Evolutionary conservation across 2,329 filamentous ascomycete species (phyloP), one percentile per base, ranked within the genome.

Genomic region (Colletotrichum echinochloae): DNA sequence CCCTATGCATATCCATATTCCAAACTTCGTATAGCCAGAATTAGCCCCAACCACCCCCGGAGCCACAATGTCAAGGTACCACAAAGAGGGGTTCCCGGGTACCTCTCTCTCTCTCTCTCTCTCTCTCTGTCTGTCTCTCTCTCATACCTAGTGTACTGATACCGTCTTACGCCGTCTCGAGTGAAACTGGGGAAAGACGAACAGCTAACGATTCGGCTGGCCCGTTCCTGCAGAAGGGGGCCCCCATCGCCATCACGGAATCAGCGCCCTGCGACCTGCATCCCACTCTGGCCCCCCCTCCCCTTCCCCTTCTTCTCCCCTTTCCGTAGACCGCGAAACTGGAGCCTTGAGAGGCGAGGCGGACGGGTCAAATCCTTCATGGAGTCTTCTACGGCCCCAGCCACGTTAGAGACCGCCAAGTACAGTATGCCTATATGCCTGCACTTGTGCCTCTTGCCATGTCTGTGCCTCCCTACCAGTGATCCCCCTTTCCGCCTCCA

Each of bases 11-110:
- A 70, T 70, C 67, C 67, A 70, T 70, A 70, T 63, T 67, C 67
- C 67, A 70, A 70, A 70, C 67, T 70, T 70, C 67, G 67, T 70
- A 70, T 70, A 70, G 57, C 67, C 67, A 61, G 57, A 63, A 70
- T 67, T 70, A 70, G 64, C 64, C 64, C 67, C 61, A 52, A 60
- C 67, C 57, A 70, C 57, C 64, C 66, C 67, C 67, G 64, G 67
- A 70, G 64, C 57, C 64, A 70, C 64, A 66, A 23, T 57, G 39
- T 41, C 52, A 57, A 57, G 64, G 64, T 68, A 68, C 66, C 60
- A 65, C 11, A 59, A 30, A 56, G 67, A 70, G 67, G 67, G 67
- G 64, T 59, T 57, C 18, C 35, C 44, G 23, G 57, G 41, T 60
- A 49, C 41, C 37, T 59, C 9, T 41, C 56, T 60, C n/a, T 44